A percentile compares a stretch with the other conserved stretches of the same genome.
phyloP scores from a whole-genome alignment of 805 yeast genomes.

The Blastobotrys chiropterorum region DNA sequence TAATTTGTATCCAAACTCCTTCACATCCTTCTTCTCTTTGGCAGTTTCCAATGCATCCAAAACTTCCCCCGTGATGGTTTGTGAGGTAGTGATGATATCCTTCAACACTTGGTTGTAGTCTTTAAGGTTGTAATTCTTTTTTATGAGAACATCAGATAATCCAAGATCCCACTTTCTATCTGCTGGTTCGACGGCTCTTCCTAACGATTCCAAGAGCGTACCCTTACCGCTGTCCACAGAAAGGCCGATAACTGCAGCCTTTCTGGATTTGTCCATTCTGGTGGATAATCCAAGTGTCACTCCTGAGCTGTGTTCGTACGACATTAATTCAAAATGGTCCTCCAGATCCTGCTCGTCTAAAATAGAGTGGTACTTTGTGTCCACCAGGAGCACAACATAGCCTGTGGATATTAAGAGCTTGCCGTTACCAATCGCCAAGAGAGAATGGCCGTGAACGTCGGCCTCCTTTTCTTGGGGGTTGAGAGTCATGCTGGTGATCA shows the following conservation, averaged over 20 bases:
- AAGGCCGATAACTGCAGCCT: constrained; percentile 24
- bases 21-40: constrained; percentile 30
- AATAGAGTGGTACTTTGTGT: constrained; percentile 27
- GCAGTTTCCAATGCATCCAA: constrained; percentile 24
- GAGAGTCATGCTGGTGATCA: constrained; percentile 1
- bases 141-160: constrained; percentile 15
- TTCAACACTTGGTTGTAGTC: constrained; percentile 11
- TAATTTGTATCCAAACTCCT: constrained; percentile 15
- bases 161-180: constrained; percentile 16
- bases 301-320: neutral
- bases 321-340: neutral
- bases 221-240: constrained; percentile 59
- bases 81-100: constrained; percentile 24
- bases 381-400: constrained; percentile 34
- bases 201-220: constrained; percentile 61
- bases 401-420: constrained; percentile 24
- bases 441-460: constrained; percentile 9
- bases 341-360: constrained; percentile 17
- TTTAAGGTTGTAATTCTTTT: constrained; percentile 9
- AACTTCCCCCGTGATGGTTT: constrained; percentile 19
- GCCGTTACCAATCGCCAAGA: constrained; percentile 25
- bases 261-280: neutral
- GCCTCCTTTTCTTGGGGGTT: neutral
- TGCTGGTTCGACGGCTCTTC: constrained; percentile 43
- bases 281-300: neutral